These are phyloP conservation scores for Solanum rostratum DNA, from an alignment of 257 asterid species.

Conservation along the genomic window DNA sequence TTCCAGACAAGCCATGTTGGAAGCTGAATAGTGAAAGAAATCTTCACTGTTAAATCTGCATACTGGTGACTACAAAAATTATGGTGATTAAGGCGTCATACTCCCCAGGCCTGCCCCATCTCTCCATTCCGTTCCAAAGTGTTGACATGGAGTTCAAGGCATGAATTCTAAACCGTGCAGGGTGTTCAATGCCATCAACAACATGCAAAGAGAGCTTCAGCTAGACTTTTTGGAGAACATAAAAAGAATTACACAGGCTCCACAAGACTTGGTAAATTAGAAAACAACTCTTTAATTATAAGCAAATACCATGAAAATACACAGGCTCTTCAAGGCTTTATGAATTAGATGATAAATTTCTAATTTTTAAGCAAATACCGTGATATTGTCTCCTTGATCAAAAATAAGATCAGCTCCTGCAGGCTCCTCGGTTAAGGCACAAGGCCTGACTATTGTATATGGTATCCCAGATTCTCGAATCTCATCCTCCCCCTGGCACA, in stretches of 20 bases:
- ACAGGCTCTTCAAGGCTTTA: neutral
- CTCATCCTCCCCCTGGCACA: constrained; percentile 74
- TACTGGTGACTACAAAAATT: too few relatives aligned
- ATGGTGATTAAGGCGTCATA: too few relatives aligned
- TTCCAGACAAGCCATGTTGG: neutral
- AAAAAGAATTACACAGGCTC: neutral
- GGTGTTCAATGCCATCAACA: neutral
- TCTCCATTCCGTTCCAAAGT: too few relatives aligned
- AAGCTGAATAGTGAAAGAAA: neutral
- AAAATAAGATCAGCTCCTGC: constrained; percentile 96
- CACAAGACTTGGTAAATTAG: neutral
- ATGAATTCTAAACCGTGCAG: too few relatives aligned
- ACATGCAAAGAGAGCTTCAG: neutral
- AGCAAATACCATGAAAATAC: too few relatives aligned
- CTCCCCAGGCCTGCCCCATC: too few relatives aligned
- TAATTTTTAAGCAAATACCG: constrained; percentile 26
- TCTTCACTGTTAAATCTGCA: neutral
- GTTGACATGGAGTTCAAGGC: too few relatives aligned
- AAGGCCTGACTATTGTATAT: constrained; percentile 76
- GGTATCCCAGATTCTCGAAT: constrained; percentile 87
- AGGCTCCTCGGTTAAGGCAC: constrained; percentile 97
- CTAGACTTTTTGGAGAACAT: neutral
- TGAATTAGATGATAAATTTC: neutral
- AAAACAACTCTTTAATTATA: neutral
- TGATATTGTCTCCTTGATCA: constrained; percentile 93